Base-by-base conservation (phyloP, 1,284 basidiomycete species). In the Fomitopsis schrenkii region DNA sequence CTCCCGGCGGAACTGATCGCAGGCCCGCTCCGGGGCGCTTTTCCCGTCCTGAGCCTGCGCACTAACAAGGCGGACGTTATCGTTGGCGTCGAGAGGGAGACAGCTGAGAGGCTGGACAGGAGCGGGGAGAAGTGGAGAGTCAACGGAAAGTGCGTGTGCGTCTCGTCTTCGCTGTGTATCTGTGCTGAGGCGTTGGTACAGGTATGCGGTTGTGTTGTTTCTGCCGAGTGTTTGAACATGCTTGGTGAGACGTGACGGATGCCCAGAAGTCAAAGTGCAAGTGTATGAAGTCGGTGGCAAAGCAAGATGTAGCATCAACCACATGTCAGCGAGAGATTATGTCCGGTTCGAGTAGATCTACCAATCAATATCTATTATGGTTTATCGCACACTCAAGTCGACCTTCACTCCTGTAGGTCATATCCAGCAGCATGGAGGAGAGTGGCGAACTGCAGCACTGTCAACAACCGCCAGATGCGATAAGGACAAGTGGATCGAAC, bases 31-130 rank as follows among this genome's bases (percentile, higher is more conserved):
- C 85, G 86, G 0, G 92, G 94, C 1, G 79, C 87, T 8, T 90
- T 97, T 74, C 90, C 90, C 3, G 74, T 97, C 26, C 76, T 97
- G 35, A 94, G 92, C 67, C 76, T 98, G 62, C 85, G 97, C 28
- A 99, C 97, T 1, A 95, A 93, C 80, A 98, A 99, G 75, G 97
- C 97, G 0, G 96, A 98, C 71, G 95, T 98, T 1, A 91, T 91
- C 38, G 93, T 95, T 14, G 94, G 91, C 1, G 80, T 97, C 5
- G 75, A 84, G 2, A 77, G 84, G 60, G 86, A 86, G 0, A 76
- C 85, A 2, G 88, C 85, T 0, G 85, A 88, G 63, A 77, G 78
- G 64, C 77, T 95, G 8, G 92, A 96, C 68, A 70, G 68, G 42
- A 83, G 80, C 58, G 91, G 83, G 33, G 83, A 86, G 66, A 87